A percentile compares a stretch with the other conserved stretches of the same genome.
These are phyloP conservation scores for Pterocarpus santalinus DNA, from an alignment of 306 rosid genomes.

Conservation along the genomic window DNA sequence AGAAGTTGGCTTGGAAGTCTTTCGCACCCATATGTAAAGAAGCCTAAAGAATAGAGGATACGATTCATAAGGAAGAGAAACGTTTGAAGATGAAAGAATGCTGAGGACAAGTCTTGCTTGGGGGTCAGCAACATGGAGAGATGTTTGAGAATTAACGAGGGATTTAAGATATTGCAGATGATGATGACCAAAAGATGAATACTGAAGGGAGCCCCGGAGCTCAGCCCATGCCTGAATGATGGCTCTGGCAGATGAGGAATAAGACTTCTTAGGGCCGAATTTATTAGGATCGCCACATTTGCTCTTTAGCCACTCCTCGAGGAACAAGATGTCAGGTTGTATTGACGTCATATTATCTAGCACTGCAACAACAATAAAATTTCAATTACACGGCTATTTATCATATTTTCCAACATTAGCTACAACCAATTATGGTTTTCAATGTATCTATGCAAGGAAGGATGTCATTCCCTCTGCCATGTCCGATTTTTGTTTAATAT, in stretches of 20 bases:
- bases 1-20: conserved; percentile 67
- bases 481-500: not conserved
- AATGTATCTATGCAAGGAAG: not conserved
- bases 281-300: conserved; percentile 50
- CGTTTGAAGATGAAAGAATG: conserved; percentile 61
- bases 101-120: conserved; percentile 78
- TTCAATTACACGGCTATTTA: conserved; percentile 4
- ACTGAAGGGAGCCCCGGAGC: conserved; percentile 69
- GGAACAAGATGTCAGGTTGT: conserved; percentile 54
- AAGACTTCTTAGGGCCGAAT: conserved; percentile 46
- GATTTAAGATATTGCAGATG: conserved; percentile 72
- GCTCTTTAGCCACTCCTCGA: conserved; percentile 79
- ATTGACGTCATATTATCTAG: conserved; percentile 60
- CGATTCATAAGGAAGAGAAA: conserved; percentile 63
- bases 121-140: conserved; percentile 88
- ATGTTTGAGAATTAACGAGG: conserved; percentile 68
- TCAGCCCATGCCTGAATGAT: conserved; percentile 85
- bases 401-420: not conserved
- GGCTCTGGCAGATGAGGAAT: conserved; percentile 71
- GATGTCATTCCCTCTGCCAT: not conserved
- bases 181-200: conserved; percentile 52
- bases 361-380: conserved; percentile 26
- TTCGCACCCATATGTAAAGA: conserved; percentile 82
- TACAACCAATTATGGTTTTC: not conserved
- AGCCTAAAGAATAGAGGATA: conserved; percentile 66